Evolutionary conservation across 805 yeast species (phyloP).

Genomic region (Kregervanrija delftensis): DNA sequence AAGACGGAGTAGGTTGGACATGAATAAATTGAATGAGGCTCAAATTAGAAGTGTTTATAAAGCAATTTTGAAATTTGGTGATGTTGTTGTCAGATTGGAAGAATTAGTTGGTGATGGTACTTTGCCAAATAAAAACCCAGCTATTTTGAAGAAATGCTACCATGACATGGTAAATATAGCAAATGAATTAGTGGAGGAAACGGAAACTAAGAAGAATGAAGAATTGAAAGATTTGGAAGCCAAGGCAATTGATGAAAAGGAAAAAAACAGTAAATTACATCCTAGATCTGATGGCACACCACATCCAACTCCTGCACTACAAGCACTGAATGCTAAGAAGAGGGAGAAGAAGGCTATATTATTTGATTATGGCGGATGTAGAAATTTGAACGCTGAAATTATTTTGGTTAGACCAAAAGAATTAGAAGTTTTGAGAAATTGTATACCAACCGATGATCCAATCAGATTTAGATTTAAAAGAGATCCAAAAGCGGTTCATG

Average conservation of each 20-base stretch:
- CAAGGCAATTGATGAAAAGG: conserved; percentile 51
- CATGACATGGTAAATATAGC: conserved; percentile 64
- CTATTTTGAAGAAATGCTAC: conserved; percentile 66
- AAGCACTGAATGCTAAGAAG: conserved; percentile 43
- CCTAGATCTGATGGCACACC: conserved; percentile 22
- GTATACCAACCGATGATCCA: conserved; percentile 49
- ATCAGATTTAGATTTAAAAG: conserved; percentile 51
- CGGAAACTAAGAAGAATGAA: conserved; percentile 54
- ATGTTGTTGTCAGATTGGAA: conserved; percentile 70
- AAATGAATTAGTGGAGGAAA: conserved; percentile 52
- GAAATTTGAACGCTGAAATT: conserved; percentile 85
- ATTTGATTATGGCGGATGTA: conserved; percentile 83
- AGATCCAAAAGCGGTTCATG: conserved; percentile 73
- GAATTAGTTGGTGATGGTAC: conserved; percentile 86
- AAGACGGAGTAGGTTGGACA: conserved; percentile 32
- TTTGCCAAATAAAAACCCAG: conserved; percentile 77
- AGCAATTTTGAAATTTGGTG: conserved; percentile 77
- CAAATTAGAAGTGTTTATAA: conserved; percentile 83
- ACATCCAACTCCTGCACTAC: conserved; percentile 28
- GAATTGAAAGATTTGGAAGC: conserved; percentile 53
- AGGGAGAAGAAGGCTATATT: conserved; percentile 85
- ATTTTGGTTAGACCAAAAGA: conserved; percentile 81
- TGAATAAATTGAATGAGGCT: conserved; percentile 64
- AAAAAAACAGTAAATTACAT: conserved; percentile 26
- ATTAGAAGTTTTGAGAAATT: conserved; percentile 54